Base-by-base conservation (phyloP, 106 monocot genomes). In the Dioscorea alata region DNA sequence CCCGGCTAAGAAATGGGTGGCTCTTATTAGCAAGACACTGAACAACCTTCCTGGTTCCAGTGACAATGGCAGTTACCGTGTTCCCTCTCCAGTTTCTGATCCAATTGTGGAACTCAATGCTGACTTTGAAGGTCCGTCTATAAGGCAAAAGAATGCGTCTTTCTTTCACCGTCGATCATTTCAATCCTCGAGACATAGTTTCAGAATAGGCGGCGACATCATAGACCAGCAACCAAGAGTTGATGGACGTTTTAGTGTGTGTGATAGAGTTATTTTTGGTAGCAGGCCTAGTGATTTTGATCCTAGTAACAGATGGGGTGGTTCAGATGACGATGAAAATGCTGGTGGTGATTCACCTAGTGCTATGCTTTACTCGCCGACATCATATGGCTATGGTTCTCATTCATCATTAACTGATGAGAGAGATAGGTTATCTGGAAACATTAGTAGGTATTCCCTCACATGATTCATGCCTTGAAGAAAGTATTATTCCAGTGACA, bases 1-100 rank as follows among this genome's bases (percentile, higher is more conserved):
- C 17, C 92, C 92, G 13, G 88, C 92, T n/a, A 85, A 72, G 74
- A 92, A 92, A 83, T 92, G 92, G 92, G 66, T 85, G 8, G 32
- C 85, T 14, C 83, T 88, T 6, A 81, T 85, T 22, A 60, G 85
- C 63, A 85, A 64, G 31, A 81, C 88, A 22, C 83, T 91, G 13
- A 91, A 91, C 57, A 87, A 79, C 75, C 82, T 79, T 33, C 79
- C 78, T 4, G 81, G 84, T 8, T 50, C 77, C 4, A 61, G 73
- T 50, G 71, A 81, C 24, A 71, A 52, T 54, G 59, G 75, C 31
- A 73, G 69, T 66, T 79, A 81, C 56, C 78, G 63, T 22, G 78
- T 81, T 6, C 75, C 83, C 50, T 90, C 86, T 12, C 86, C 90
- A 17, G 70, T 77, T 69, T 77, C 78, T 0, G 67, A 76, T 60